phyloP scores from a whole-genome alignment of 192 early-diverging fungal species.

The Backusella tarrabulga region DNA sequence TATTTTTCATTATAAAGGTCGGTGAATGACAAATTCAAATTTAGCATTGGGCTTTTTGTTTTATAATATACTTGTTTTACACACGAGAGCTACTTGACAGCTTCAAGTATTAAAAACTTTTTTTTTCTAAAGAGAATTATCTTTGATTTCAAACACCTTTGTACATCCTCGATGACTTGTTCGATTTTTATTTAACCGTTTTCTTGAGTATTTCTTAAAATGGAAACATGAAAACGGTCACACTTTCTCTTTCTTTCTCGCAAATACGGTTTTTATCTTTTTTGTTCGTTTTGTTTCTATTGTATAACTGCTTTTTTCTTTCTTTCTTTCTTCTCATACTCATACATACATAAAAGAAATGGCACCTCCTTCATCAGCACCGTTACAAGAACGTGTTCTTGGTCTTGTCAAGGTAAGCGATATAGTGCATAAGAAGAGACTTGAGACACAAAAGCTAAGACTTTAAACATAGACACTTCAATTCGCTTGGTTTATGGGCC shows the following conservation, averaged over 20 bases:
- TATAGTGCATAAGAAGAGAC: neutral
- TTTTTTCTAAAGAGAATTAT: neutral
- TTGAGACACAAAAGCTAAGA: neutral
- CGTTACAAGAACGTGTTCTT: conserved; percentile 20
- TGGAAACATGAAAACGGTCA: neutral
- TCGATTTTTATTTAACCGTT: neutral
- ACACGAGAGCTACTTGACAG: too few relatives aligned
- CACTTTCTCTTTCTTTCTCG: neutral
- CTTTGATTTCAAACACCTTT: neutral
- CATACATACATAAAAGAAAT: conserved; percentile 3
- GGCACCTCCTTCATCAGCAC: conserved; percentile 12
- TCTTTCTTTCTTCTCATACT: neutral
- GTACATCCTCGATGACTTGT: neutral
- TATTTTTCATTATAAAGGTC: too few relatives aligned
- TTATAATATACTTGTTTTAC: too few relatives aligned
- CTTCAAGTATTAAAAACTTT: neutral
- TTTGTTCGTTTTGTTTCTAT: conserved; percentile 6
- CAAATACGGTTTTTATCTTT: neutral
- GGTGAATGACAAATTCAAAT: too few relatives aligned
- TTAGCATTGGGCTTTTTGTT: too few relatives aligned
- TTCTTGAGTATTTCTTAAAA: neutral
- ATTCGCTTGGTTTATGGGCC: conserved; percentile 55
- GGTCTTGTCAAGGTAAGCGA: conserved; percentile 23
- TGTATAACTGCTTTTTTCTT: neutral
- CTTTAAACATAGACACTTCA: conserved; percentile 39